phyloP scores from a whole-genome alignment of 2,329 filamentous ascomycete species.

The Phialocephala sp. region DNA sequence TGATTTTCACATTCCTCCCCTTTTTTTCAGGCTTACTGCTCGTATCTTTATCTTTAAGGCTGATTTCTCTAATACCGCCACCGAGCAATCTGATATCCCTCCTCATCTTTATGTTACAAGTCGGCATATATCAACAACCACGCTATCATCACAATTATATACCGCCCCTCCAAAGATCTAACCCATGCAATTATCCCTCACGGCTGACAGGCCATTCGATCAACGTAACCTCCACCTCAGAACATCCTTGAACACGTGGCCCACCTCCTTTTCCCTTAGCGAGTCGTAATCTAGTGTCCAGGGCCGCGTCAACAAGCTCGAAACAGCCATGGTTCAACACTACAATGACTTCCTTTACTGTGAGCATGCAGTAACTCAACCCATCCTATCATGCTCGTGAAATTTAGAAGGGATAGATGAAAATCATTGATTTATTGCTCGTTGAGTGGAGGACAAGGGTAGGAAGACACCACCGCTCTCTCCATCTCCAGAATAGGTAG shows the following conservation, averaged over 20 bases:
- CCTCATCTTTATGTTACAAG: slow-evolving; percentile 15
- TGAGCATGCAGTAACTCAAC: background rate
- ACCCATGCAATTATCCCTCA: slow-evolving; percentile 9
- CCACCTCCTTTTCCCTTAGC: slow-evolving; percentile 11
- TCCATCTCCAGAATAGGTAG: no score
- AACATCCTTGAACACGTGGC: background rate
- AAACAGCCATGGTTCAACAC: slow-evolving; percentile 23
- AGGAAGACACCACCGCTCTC: background rate
- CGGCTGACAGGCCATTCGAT: background rate
- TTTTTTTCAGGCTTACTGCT: no score
- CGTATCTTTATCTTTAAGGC: no score
- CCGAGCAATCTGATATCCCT: no score
- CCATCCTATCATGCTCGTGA: background rate
- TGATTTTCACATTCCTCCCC: no score
- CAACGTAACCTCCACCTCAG: background rate
- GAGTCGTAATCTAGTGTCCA: background rate
- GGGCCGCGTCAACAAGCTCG: slow-evolving; percentile 12
- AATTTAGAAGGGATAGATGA: background rate
- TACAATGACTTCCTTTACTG: background rate
- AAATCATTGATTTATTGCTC: background rate
- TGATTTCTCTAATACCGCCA: no score
- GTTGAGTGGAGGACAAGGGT: background rate
- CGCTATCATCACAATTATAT: slow-evolving; percentile 16
- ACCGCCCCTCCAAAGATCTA: slow-evolving; percentile 9
- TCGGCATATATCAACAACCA: slow-evolving; percentile 9